Evolutionary conservation across 768 basidiomycete genomes (phyloP).

Genomic region (Boletus sp.): DNA sequence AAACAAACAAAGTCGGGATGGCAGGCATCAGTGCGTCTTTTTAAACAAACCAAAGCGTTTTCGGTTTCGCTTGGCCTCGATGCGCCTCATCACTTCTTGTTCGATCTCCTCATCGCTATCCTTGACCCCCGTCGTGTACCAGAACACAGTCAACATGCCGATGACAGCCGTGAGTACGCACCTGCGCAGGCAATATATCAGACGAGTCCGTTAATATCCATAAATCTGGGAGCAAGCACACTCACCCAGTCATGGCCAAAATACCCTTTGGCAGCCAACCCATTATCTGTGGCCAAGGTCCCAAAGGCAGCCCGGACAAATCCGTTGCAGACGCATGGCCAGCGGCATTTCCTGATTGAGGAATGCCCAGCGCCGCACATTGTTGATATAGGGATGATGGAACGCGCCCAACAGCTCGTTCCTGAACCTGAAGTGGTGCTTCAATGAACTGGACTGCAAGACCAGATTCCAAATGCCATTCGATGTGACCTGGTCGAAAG

Average conservation of each 20-base stretch:
- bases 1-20: neutral
- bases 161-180: slow-evolving; percentile 81
- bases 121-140: slow-evolving; percentile 80
- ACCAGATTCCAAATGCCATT: slow-evolving; percentile 84
- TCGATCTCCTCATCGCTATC: slow-evolving; percentile 83
- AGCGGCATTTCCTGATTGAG: slow-evolving; percentile 81
- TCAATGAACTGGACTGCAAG: slow-evolving; percentile 84
- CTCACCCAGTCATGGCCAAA: slow-evolving; percentile 71
- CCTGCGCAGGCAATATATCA: slow-evolving; percentile 37
- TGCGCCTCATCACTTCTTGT: slow-evolving; percentile 54
- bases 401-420: slow-evolving; percentile 40
- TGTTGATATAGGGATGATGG: slow-evolving; percentile 69
- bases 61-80: slow-evolving; percentile 56
- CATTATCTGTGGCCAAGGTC: slow-evolving; percentile 70
- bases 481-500: slow-evolving; percentile 61
- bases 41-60: slow-evolving; percentile 42
- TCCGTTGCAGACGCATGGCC: slow-evolving; percentile 72
- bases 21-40: slow-evolving; percentile 4
- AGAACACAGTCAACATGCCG: slow-evolving; percentile 79
- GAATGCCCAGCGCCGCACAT: slow-evolving; percentile 60
- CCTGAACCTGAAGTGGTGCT: slow-evolving; percentile 71
- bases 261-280: slow-evolving; percentile 77
- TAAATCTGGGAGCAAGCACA: neutral
- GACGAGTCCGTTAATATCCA: neutral
- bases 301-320: slow-evolving; percentile 58